Conservation (phyloP, 192 early-diverging fungal species). For the Nowakowskiella sp. region DNA sequence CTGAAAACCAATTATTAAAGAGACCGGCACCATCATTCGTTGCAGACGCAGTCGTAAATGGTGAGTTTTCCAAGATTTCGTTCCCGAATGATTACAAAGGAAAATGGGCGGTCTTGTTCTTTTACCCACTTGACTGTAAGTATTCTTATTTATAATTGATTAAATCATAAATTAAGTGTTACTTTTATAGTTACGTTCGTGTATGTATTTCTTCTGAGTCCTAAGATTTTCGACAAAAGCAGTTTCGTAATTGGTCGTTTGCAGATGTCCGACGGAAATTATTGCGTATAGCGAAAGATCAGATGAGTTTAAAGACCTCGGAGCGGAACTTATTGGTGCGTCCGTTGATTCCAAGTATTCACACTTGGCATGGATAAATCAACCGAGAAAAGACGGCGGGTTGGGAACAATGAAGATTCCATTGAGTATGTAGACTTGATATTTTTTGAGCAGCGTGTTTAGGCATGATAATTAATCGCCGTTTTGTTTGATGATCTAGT, state of each 20-base stretch:
- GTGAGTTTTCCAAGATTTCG: constrained; percentile 33
- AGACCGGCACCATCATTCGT: constrained; percentile 32
- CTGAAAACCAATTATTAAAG: no score
- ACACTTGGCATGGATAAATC: constrained; percentile 50
- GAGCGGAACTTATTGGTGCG: constrained; percentile 45
- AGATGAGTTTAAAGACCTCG: constrained; percentile 44
- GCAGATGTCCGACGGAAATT: constrained; percentile 18
- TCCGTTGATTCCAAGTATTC: constrained; percentile 45
- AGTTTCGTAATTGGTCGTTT: not conserved
- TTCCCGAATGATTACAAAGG: constrained; percentile 42
- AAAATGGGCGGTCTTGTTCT: constrained; percentile 26
- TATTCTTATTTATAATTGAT: not conserved
- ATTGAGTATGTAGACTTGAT: constrained; percentile 16
- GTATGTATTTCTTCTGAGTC: constrained; percentile 8
- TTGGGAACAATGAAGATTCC: constrained; percentile 47
- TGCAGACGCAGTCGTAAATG: constrained; percentile 36
- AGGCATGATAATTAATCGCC: not conserved
- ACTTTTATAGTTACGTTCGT: not conserved
- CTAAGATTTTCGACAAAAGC: not conserved
- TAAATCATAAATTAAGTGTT: not conserved
- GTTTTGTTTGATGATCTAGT: constrained; percentile 16
- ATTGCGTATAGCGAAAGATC: constrained; percentile 46
- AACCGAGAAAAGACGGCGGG: constrained; percentile 47
- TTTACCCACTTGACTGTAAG: constrained; percentile 21
- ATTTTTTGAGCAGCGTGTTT: constrained; percentile 2